Percentiles rank a stretch among this genome's conserved stretches.
These are phyloP conservation scores for Ceratobasidium sp. DNA, from an alignment of 1,284 basidiomycete species.

Conservation along the genomic window DNA sequence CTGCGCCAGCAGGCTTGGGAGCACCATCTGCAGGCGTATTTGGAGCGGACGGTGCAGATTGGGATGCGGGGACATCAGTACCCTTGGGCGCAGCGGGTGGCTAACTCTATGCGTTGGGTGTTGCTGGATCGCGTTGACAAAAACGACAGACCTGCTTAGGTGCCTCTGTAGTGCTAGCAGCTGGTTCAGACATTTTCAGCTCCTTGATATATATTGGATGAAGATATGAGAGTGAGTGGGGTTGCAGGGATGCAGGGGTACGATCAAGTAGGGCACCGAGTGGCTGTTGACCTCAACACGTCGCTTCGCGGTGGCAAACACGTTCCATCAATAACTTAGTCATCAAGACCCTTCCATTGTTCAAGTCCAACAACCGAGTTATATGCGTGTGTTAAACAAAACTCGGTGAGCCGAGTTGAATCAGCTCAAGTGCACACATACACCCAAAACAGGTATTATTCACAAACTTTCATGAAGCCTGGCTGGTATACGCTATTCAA, in stretches of 20 bases:
- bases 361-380: too few relatives aligned
- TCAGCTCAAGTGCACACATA: not conserved
- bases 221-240: too few relatives aligned
- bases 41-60: not conserved
- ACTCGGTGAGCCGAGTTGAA: too few relatives aligned
- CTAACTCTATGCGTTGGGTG: not conserved
- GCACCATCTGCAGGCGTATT: not conserved
- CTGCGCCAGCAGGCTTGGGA: not conserved
- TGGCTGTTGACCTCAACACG: constrained; percentile 24
- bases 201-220: too few relatives aligned
- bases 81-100: not conserved
- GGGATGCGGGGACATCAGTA: not conserved
- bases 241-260: too few relatives aligned
- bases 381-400: too few relatives aligned
- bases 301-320: constrained; percentile 8
- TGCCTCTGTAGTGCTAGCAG: not conserved
- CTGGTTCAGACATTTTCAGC: not conserved
- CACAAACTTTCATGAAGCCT: not conserved
- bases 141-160: not conserved
- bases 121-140: too few relatives aligned
- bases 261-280: not conserved
- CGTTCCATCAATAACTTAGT: constrained; percentile 14
- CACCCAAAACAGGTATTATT: not conserved
- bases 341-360: too few relatives aligned
- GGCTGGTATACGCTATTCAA: not conserved